Evolutionary conservation across 306 rosid species (phyloP), one percentile per base, ranked within the genome.

Genomic region (Prunus fruticosa): DNA sequence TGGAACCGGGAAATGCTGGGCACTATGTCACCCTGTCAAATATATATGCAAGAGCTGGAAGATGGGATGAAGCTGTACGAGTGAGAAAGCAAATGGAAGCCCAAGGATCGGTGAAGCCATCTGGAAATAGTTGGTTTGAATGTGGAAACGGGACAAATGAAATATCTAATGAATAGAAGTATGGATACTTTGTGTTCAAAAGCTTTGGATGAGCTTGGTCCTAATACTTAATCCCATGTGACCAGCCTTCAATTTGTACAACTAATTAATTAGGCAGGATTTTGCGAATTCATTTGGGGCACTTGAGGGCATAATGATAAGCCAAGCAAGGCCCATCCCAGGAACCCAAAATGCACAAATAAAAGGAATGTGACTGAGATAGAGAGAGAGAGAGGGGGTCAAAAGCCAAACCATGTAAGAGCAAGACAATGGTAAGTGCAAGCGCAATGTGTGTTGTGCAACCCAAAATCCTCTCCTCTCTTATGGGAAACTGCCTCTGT

Each of bases 21-120:
- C 86, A 85, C 45, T 83, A 76, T 61, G 84, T 85, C 81, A 81
- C 89, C 30, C 73, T 88, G 78, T 88, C 89, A 64, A 85, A 85
- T 62, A 72, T 83, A 43, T 85, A 83, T 75, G 82, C 80, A 23
- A 78, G 78, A 76, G 81, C 87, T 38, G 89, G 89, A 74, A 73
- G 80, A 69, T 85, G 86, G 87, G 84, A 85, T 73, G 83, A 83
- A 27, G 81, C 84, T 70, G 68, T 79, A 63, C 56, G 13, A 74
- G 77, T 73, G 67, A 79, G 87, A 64, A 79, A 64, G 77, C 64
- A 79, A 82, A 85, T 85, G 87, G 84, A 85, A 62, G 53, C 53
- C 65, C 72, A 41, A 23, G 89, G 83, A 83, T 76, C 67, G 41
- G 63, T 81, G 64, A 85, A 88, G 85, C 87, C 84, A 30, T 79